A percentile compares a stretch with the other conserved stretches of the same genome.
Conservation (phyloP, 192 early-diverging fungal genomes). For the Coemansia sp. region DNA sequence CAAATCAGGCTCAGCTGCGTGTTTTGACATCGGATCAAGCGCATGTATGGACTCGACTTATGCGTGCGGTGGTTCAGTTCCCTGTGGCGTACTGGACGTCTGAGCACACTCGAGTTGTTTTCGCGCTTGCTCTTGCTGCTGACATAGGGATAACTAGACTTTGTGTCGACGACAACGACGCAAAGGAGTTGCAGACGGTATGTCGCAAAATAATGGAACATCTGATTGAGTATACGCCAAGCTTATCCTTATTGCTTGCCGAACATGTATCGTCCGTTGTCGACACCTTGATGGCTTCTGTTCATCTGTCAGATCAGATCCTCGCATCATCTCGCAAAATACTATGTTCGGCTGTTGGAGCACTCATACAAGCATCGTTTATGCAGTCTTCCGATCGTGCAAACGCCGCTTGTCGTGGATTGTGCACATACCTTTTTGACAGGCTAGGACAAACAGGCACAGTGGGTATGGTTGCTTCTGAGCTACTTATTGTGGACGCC, state of each 20-base stretch:
- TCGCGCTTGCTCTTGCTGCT: constrained; percentile 27
- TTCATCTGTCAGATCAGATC: constrained; percentile 2
- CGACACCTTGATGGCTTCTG: constrained; percentile 17
- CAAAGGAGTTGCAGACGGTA: constrained; percentile 8
- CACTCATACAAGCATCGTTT: constrained; percentile 25
- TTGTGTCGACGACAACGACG: constrained; percentile 4
- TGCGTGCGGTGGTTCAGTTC: constrained; percentile 24
- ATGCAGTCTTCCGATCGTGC: constrained; percentile 9
- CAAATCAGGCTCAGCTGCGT: not conserved
- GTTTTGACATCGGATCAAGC: constrained; percentile 10
- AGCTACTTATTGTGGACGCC: constrained; percentile 18
- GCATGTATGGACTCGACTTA: constrained; percentile 23
- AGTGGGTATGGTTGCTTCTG: not conserved
- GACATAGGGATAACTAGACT: constrained; percentile 22
- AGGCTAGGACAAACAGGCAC: not conserved
- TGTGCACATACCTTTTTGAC: constrained; percentile 17
- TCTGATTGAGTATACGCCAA: constrained; percentile 10
- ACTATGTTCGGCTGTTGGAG: constrained; percentile 6
- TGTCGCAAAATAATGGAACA: constrained; percentile 21
- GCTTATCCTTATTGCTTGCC: constrained; percentile 2
- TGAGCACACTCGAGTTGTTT: constrained; percentile 13
- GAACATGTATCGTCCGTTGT: constrained; percentile 7
- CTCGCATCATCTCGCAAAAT: constrained; percentile 17
- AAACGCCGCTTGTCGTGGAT: constrained; percentile 22
- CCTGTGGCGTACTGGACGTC: constrained; percentile 37